A percentile compares a stretch with the other conserved stretches of the same genome.
These are phyloP conservation scores for Lepiota subincarnata DNA, from an alignment of 768 basidiomycete genomes.

Conservation along the genomic window DNA sequence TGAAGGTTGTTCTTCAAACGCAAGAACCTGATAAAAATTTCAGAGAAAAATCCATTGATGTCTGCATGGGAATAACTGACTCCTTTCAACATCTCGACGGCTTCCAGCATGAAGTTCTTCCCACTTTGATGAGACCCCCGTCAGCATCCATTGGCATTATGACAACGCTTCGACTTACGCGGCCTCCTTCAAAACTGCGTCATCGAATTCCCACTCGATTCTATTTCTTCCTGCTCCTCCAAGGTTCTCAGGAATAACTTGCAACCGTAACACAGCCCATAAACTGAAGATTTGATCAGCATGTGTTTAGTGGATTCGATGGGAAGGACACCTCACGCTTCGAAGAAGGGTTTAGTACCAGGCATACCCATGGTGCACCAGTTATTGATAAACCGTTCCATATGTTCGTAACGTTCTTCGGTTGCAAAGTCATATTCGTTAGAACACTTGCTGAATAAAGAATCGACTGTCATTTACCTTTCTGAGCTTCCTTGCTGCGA, in stretches of 20 bases:
- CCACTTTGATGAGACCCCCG: slow-evolving; percentile 50
- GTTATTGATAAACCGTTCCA: slow-evolving; percentile 68
- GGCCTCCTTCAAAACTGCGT: slow-evolving; percentile 91
- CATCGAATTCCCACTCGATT: slow-evolving; percentile 90
- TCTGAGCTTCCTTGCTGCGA: slow-evolving; percentile 55
- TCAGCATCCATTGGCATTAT: slow-evolving; percentile 16
- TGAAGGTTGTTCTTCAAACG: slow-evolving; percentile 67
- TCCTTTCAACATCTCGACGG: slow-evolving; percentile 86
- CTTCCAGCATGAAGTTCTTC: slow-evolving; percentile 92
- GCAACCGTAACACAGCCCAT: slow-evolving; percentile 79
- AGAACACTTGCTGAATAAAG: not conserved
- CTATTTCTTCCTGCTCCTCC: slow-evolving; percentile 73
- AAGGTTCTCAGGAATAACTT: slow-evolving; percentile 72
- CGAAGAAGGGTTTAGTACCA: slow-evolving; percentile 86
- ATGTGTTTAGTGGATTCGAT: slow-evolving; percentile 7
- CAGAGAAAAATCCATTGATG: slow-evolving; percentile 10
- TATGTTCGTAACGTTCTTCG: slow-evolving; percentile 66
- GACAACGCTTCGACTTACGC: slow-evolving; percentile 56
- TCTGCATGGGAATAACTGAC: slow-evolving; percentile 42
- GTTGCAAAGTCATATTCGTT: not conserved
- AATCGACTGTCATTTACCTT: slow-evolving; percentile 37
- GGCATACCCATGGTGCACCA: slow-evolving; percentile 89
- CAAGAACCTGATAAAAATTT: slow-evolving; percentile 37
- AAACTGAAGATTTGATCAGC: slow-evolving; percentile 27
- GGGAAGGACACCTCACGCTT: slow-evolving; percentile 37